These are phyloP conservation scores for Apiotrichum brassicae DNA, from an alignment of 1,284 basidiomycete genomes.

Conservation along the genomic window DNA sequence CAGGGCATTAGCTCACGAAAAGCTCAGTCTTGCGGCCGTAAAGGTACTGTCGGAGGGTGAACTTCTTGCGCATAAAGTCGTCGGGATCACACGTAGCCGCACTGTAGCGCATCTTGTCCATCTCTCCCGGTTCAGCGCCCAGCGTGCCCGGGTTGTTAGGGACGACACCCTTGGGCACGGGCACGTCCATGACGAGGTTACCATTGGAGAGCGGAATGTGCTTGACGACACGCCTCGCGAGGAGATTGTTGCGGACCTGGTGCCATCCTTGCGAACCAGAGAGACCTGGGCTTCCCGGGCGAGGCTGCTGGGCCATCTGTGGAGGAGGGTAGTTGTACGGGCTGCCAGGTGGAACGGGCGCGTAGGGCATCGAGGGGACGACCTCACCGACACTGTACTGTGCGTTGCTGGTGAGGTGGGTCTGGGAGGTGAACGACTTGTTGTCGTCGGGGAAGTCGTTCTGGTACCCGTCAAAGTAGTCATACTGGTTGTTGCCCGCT, in stretches of 20 bases:
- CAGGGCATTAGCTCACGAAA: slow-evolving; percentile 57
- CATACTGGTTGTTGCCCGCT: slow-evolving; percentile 6
- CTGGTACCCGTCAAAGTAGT: slow-evolving; percentile 6
- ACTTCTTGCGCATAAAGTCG: slow-evolving; percentile 54
- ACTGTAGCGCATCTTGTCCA: slow-evolving; percentile 66
- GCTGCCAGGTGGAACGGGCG: slow-evolving; percentile 1
- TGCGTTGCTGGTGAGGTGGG: slow-evolving; percentile 5
- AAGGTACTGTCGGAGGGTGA: slow-evolving; percentile 76
- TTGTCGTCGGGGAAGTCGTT: slow-evolving; percentile 32
- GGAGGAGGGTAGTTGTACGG: slow-evolving; percentile 12
- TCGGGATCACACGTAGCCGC: slow-evolving; percentile 52
- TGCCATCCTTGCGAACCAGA: slow-evolving; percentile 40
- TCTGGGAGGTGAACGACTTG: slow-evolving; percentile 37
- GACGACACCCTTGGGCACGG: slow-evolving; percentile 68
- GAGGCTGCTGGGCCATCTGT: slow-evolving; percentile 2
- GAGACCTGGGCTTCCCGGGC: slow-evolving; percentile 18
- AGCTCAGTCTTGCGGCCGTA: slow-evolving; percentile 81
- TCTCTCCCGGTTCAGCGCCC: slow-evolving; percentile 62
- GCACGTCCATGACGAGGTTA: slow-evolving; percentile 74
- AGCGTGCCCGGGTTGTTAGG: slow-evolving; percentile 51
- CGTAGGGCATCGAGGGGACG: slow-evolving; percentile 18
- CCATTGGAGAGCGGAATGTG: slow-evolving; percentile 75
- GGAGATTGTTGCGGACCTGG: slow-evolving; percentile 31
- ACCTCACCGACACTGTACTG: slow-evolving; percentile 31
- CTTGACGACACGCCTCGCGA: slow-evolving; percentile 55